A percentile compares a stretch with the other conserved stretches of the same genome.
Evolutionary conservation across 208 protist species (phyloP).

Genomic region (Jaenimonas drosophilae): DNA sequence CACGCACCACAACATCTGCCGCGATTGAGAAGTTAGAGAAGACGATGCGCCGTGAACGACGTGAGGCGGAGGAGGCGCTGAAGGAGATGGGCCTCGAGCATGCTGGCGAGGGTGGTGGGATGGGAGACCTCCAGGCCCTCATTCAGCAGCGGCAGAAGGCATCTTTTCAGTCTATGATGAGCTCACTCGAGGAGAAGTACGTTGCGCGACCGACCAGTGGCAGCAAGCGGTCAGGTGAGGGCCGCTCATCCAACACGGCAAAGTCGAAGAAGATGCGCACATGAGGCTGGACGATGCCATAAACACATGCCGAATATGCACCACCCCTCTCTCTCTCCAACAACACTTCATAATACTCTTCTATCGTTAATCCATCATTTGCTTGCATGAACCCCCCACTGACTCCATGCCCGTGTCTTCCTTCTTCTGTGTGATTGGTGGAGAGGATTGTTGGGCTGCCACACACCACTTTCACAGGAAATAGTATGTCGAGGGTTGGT

Average conservation of each 20-base stretch:
- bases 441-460: too few relatives aligned
- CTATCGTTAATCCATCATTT: too few relatives aligned
- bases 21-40: conserved; percentile 25
- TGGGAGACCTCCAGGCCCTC: conserved; percentile 46
- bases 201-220: conserved; percentile 8
- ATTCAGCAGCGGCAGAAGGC: conserved; percentile 52
- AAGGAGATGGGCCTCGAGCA: conserved; percentile 29
- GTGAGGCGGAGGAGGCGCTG: conserved; percentile 48
- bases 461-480: too few relatives aligned
- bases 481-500: too few relatives aligned
- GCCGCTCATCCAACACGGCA: conserved; percentile 4
- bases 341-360: not conserved
- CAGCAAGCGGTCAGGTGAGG: conserved; percentile 1
- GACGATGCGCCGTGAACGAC: conserved; percentile 39
- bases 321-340: not conserved
- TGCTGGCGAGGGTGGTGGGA: not conserved
- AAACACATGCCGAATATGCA: not conserved
- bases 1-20: conserved; percentile 18
- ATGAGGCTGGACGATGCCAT: not conserved
- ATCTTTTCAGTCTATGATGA: conserved; percentile 51
- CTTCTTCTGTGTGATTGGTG: too few relatives aligned
- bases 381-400: too few relatives aligned
- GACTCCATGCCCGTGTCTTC: too few relatives aligned
- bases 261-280: conserved; percentile 3
- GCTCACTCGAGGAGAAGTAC: conserved; percentile 57